Evolutionary conservation across 2,329 filamentous ascomycete species (phyloP), one percentile per base, ranked within the genome.

Genomic region (Pseudogymnoascus sp.): DNA sequence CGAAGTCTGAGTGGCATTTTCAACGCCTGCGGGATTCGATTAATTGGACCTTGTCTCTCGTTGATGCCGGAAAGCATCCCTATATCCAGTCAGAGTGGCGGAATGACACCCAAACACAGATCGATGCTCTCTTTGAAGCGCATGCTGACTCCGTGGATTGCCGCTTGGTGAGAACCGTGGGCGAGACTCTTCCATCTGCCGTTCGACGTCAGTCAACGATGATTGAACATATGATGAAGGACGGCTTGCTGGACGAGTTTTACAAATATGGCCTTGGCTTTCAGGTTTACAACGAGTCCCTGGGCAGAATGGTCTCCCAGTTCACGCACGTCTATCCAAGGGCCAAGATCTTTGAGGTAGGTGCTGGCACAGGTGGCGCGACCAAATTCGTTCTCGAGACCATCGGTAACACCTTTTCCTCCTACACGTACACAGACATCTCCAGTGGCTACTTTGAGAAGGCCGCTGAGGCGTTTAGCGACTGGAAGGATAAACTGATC

Each of bases 211-310:
- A 67, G 23, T 64, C 60, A 12, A 65, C 63, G 2, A 69, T 68
- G 21, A 38, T 70, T 16, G 68, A 41, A 37, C 55, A 16, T 23
- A 60, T 31, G 14, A n/a, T 19, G 31, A 66, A 21, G 39, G 63
- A 29, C 62, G 55, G 60, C 31, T 35, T 66, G 23, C 35, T 66
- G 10, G 38, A 62, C n/a, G 41, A 49, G 10, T 52, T 61, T 16
- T 66, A 65, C 43, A 23, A 58, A n/a, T 84, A 86, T 68, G 85
- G 79, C 63, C 74, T 91, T 2, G 88, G 91, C 1, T 87, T 87
- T 69, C 84, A 90, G 6, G 92, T 96, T 77, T 95, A 96, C 74
- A 96, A 96, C 72, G 85, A 88, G 59, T 80, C 97, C 37, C 85
- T 97, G 33, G 83, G 86, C 6, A 84, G 90, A 65, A 89, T 90